Conservation (phyloP, 768 basidiomycete genomes). For the Cytidiella melzeri region DNA sequence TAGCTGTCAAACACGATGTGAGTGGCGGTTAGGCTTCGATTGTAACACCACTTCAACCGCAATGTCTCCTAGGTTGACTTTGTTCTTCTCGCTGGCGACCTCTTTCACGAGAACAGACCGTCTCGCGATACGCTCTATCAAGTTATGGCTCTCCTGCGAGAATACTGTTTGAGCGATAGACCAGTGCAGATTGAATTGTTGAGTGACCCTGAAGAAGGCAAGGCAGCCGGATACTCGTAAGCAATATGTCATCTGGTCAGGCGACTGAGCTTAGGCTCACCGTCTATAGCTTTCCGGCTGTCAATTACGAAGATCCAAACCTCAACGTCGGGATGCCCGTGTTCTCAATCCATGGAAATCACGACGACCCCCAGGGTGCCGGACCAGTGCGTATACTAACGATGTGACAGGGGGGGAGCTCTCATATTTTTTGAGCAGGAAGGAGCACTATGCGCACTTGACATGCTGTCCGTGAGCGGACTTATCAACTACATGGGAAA, state of each 20-base stretch:
- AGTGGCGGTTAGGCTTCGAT: slow-evolving; percentile 23
- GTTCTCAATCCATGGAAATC: slow-evolving; percentile 98
- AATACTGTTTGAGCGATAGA: slow-evolving; percentile 84
- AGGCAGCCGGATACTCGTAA: slow-evolving; percentile 78
- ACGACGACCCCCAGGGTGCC: slow-evolving; percentile 97
- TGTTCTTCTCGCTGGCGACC: slow-evolving; percentile 88
- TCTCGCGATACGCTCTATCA: slow-evolving; percentile 86
- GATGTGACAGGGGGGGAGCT: background rate
- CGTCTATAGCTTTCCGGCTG: slow-evolving; percentile 74
- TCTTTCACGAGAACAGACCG: slow-evolving; percentile 98
- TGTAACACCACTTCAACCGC: slow-evolving; percentile 3
- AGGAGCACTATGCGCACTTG: slow-evolving; percentile 93
- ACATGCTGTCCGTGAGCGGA: slow-evolving; percentile 90
- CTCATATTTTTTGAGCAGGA: slow-evolving; percentile 41
- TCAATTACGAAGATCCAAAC: slow-evolving; percentile 97
- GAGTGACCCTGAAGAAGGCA: slow-evolving; percentile 90
- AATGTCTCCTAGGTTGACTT: slow-evolving; percentile 73
- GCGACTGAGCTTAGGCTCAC: slow-evolving; percentile 2
- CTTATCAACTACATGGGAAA: slow-evolving; percentile 98
- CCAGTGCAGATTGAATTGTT: slow-evolving; percentile 88
- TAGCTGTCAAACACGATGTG: slow-evolving; percentile 86
- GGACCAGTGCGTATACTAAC: slow-evolving; percentile 64
- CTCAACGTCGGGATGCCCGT: slow-evolving; percentile 94
- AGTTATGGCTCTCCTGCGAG: slow-evolving; percentile 81
- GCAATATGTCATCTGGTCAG: slow-evolving; percentile 21